Evolutionary conservation across 768 basidiomycete genomes (phyloP), one percentile per base, ranked within the genome.

Genomic region (Lactifluus rugatus): DNA sequence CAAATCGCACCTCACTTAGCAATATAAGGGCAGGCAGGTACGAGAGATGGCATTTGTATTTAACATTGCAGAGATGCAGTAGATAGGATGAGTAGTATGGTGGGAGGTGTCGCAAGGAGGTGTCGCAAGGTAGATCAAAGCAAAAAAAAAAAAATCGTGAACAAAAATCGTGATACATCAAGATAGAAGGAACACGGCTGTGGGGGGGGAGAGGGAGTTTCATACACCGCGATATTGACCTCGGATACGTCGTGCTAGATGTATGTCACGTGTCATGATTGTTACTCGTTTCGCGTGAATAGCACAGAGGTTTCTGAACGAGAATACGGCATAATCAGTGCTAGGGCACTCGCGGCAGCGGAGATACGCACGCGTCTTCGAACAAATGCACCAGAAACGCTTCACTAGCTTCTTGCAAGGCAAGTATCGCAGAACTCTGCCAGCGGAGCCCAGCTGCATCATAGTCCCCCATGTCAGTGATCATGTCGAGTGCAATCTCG

Each of bases 251-350:
- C 96, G 80, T 23, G 96, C 96, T 52, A 99, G 84, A 67, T 97
- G 95, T 57, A 99, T 94, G 66, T 99, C 96, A 52, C 87, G 81
- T 56, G 93, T 92, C 94, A 97, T 97, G 65, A 97, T 86, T 5
- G 95, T 99, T 5, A 98, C 95, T 66, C 95, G 86, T 72, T 95
- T 97, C 16, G 95, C 95, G 67, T 98, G 95, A 64, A 99, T 89
- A 6, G 95, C 94, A 67, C 96, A 99, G 34, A 96, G 75, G 70
- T 97, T 96, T 44, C 93, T 96, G 51, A 14, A 47, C 10, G 31
- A n/a, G n/a, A 31, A 55, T 34, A 58, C 21, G 48, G 39, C 34
- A 17, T 5, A 50, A 52, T 47, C n/a, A 46, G 26, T 32, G 14
- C 37, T 8, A 45, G 54, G 57, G 34, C 58, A 49, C 44, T 23